Evolutionary conservation across 2,329 filamentous ascomycete genomes (phyloP).

Genomic region (Parastagonospora avenae): DNA sequence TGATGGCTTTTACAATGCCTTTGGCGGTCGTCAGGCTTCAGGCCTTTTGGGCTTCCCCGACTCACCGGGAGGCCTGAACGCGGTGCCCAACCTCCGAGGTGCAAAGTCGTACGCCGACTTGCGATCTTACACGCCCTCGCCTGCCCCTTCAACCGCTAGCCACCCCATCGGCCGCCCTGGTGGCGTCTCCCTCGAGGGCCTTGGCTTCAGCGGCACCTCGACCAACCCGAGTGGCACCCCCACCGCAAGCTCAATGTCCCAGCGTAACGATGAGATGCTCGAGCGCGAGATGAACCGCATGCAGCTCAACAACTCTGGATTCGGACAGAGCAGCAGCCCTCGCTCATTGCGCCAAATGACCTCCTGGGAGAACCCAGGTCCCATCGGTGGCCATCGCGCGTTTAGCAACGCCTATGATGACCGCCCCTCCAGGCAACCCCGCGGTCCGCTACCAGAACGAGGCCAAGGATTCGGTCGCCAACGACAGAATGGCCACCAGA

Average conservation of each 20-base stretch:
- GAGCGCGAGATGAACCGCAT: conserved; percentile 68
- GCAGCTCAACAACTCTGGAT: conserved; percentile 57
- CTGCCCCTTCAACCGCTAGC: conserved; percentile 85
- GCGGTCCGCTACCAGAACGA: conserved; percentile 65
- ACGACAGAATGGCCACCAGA: conserved; percentile 66
- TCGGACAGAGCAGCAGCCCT: conserved; percentile 59
- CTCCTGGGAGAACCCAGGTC: conserved; percentile 64
- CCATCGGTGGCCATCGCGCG: conserved; percentile 68
- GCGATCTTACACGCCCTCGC: conserved; percentile 92
- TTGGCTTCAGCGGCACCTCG: conserved; percentile 60
- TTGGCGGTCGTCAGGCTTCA: conserved; percentile 75
- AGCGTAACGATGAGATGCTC: conserved; percentile 63
- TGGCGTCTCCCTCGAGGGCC: conserved; percentile 53
- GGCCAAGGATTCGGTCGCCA: conserved; percentile 61
- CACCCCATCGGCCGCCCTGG: conserved; percentile 73
- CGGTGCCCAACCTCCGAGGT: conserved; percentile 80
- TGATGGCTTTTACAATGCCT: conserved; percentile 74
- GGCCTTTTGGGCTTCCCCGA: conserved; percentile 81
- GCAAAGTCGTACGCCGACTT: conserved; percentile 97
- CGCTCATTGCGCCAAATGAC: conserved; percentile 64
- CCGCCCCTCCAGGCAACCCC: conserved; percentile 65
- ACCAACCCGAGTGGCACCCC: conserved; percentile 71
- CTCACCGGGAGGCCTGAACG: conserved; percentile 69
- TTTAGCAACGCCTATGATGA: conserved; percentile 65
- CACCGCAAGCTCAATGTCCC: conserved; percentile 56